Conservation (phyloP, 225 moss, liverwort and hornwort genomes). For the Takakia lepidozioides region DNA sequence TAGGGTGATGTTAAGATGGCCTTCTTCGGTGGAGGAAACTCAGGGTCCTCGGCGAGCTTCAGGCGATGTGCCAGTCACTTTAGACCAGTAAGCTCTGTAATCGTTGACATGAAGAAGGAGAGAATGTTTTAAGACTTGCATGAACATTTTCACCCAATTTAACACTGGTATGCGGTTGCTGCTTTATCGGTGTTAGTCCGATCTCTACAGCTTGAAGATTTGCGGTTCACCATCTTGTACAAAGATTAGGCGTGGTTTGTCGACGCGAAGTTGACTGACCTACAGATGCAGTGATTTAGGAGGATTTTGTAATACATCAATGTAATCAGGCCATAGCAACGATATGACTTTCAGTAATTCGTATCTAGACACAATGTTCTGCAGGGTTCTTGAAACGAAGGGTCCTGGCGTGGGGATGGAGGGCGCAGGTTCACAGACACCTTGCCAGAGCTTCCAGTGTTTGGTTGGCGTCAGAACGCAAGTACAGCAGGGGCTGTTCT, state of each 20-base stretch:
- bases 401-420: not conserved
- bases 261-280: too few relatives aligned
- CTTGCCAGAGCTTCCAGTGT: slow-evolving; percentile 30
- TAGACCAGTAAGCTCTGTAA: slow-evolving; percentile 28
- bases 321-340: too few relatives aligned
- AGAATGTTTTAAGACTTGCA: not conserved
- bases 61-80: slow-evolving; percentile 23
- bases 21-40: slow-evolving; percentile 46
- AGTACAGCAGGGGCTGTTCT: slow-evolving; percentile 35
- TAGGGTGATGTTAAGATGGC: slow-evolving; percentile 49
- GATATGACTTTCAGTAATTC: too few relatives aligned
- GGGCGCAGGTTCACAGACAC: slow-evolving; percentile 38
- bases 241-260: too few relatives aligned
- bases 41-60: slow-evolving; percentile 33
- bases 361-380: slow-evolving; percentile 2
- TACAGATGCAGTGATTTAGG: too few relatives aligned
- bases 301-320: not conserved
- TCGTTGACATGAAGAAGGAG: not conserved
- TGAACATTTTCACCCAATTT: not conserved
- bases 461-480: slow-evolving; percentile 42
- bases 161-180: too few relatives aligned
- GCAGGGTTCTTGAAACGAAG: too few relatives aligned
- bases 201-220: too few relatives aligned
- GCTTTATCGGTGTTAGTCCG: too few relatives aligned
- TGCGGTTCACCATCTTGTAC: too few relatives aligned